Evolutionary conservation across 768 basidiomycete species (phyloP), one percentile per base, ranked within the genome.

Genomic region (Russula lepida): DNA sequence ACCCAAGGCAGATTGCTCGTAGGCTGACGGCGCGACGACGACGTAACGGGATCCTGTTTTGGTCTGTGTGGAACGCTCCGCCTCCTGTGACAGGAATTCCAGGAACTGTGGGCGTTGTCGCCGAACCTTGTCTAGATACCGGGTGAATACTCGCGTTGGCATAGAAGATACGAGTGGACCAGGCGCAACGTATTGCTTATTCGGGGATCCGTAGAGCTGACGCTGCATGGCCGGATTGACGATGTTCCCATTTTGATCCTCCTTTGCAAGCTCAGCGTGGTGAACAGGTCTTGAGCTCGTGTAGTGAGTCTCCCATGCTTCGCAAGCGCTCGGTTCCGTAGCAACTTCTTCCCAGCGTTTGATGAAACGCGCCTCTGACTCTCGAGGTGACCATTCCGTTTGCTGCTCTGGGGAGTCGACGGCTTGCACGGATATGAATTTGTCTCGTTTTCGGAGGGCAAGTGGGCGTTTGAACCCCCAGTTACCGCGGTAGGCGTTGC

Each of bases 401-500:
- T 86, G 90, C 66, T 89, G 78, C 59, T 88, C 82, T 56, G 76
- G 81, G 32, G 86, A 82, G 69, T 93, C 91, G 70, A 88, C 82
- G 1, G 82, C 75, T 53, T 78, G 76, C 28, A 92, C 78, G 21
- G 84, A 82, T 60, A 93, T 82, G 67, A 79, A 82, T 12, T 83
- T 81, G 63, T 82, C 78, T 49, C 80, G 80, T 33, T 83, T 80
- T 56, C 85, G 81, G 49, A 86, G 74, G 2, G 88, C 76, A 25
- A 93, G 81, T 25, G 89, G 86, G 0, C 91, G 85, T 73, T 95
- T 95, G 63, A 94, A 76, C 25, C 92, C 92, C 81, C 84, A 95
- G 75, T 92, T 81, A 56, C 89, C 89, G 28, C 90, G 82, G 66
- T 85, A 78, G 13, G 85, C 83, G 69, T 89, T 79, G 46, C 86